Conservation (phyloP, 2,329 filamentous ascomycete genomes). For the Gliomastix tumulicola region DNA sequence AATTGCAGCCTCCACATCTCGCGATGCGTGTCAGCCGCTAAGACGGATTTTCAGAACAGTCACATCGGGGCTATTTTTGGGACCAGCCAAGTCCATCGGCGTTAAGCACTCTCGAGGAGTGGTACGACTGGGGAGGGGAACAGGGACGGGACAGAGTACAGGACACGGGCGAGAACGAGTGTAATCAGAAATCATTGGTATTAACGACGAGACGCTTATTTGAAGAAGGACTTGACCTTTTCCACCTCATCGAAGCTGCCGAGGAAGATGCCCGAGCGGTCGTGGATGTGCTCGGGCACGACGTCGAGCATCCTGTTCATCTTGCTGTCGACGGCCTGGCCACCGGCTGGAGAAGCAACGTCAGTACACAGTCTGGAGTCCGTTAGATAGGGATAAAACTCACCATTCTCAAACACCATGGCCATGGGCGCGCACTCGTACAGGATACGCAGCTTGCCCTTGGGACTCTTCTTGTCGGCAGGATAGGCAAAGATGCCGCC, state of each 20-base stretch:
- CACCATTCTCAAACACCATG: conserved; percentile 96
- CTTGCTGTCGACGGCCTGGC: conserved; percentile 82
- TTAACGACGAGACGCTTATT: conserved; percentile 12
- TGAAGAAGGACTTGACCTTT: conserved; percentile 84
- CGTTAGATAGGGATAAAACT: conserved; percentile 28
- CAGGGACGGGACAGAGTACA: no score
- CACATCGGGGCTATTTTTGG: no score
- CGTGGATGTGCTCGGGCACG: conserved; percentile 87
- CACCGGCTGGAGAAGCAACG: conserved; percentile 58
- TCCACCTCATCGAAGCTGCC: conserved; percentile 92
- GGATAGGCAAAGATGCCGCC: conserved; percentile 97
- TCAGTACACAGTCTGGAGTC: background rate
- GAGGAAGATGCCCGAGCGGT: conserved; percentile 91
- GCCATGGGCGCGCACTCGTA: conserved; percentile 99
- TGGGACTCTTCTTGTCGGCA: conserved; percentile 95
- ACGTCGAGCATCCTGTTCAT: conserved; percentile 90
- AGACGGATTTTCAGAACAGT: no score
- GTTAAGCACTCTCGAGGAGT: no score
- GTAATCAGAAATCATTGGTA: no score
- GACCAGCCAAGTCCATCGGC: no score
- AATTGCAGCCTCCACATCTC: no score
- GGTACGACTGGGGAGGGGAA: no score
- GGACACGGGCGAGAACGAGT: no score
- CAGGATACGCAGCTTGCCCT: conserved; percentile 93
- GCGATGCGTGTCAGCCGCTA: no score